Conservation (phyloP, 352 stramenopile species). For the Phytopythium sindhum region DNA sequence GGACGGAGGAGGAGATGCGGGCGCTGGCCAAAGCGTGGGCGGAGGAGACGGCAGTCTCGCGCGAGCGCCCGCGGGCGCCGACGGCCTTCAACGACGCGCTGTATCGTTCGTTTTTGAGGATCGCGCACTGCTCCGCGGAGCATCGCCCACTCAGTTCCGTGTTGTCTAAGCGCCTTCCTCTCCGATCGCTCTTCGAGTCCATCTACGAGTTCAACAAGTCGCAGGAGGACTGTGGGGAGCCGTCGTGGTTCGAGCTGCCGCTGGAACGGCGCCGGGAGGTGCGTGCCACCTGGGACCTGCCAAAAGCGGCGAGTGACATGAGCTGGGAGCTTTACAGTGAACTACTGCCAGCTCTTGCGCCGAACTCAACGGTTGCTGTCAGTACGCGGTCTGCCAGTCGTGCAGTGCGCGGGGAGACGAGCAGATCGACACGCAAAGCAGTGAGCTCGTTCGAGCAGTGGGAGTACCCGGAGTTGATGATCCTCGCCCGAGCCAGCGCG, state of each 20-base stretch:
- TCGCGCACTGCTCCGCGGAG: neutral
- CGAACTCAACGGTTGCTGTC: neutral
- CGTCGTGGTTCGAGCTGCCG: constrained; percentile 1
- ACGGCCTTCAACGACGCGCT: neutral
- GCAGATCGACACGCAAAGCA: neutral
- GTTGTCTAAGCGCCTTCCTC: neutral
- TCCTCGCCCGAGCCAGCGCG: neutral
- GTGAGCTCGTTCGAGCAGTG: neutral
- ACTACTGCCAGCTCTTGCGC: neutral
- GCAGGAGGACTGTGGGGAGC: neutral
- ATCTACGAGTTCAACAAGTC: constrained; percentile 5
- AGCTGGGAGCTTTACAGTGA: neutral
- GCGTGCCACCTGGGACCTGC: neutral
- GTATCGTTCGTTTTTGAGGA: neutral
- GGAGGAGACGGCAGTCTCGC: neutral
- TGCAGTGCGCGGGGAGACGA: neutral
- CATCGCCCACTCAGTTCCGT: neutral
- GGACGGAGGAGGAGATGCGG: neutral
- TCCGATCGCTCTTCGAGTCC: neutral
- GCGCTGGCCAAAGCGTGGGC: neutral
- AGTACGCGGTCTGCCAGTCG: neutral
- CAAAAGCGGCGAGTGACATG: neutral
- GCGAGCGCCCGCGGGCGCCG: neutral
- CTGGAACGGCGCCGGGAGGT: neutral
- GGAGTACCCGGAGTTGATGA: neutral